Evolutionary conservation across 345 rosid genomes (phyloP), one percentile per base, ranked within the genome.

Genomic region (Citropsis articulata): DNA sequence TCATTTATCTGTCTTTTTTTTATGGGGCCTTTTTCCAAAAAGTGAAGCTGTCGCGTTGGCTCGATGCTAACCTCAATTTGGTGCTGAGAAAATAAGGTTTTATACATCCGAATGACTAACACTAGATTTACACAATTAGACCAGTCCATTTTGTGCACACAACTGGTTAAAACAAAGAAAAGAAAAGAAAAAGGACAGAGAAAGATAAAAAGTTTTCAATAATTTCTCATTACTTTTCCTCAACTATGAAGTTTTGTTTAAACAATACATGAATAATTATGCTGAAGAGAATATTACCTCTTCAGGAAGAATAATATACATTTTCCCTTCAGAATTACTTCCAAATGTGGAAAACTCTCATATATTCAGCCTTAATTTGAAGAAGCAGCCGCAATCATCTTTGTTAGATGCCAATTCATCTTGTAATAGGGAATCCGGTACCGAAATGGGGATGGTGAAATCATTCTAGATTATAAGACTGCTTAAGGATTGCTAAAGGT

Each of bases 311-410:
- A 35, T 59, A 56, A 24, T 28, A 66, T 76, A 9, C 14, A 25
- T 28, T 76, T 64, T 56, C 79, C 55, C 25, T n/a, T 67, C 33
- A 24, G 18, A 55, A 76, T 56, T 19, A 36, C 66, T 56, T 60
- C 67, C 35, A 9, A 61, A 40, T 61, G 25, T 22, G 50, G 42
- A 67, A 25, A 66, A 30, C 48, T 36, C 66, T 16, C 24, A 18
- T 14, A 53, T 56, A 21, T 30, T 75, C 70, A 33, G 60, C 63
- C 71, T 65, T 25, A 7, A 31, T 30, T 38, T 62, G 0, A 45
- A 75, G 55, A 21, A 63, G 50, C 63, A 30, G 61, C n/a, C 0
- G 14, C 78, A 63, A 48, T 75, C 68, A 74, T 30, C 35, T 22
- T 30, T 30, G 8, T 33, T 53, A 24, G 36, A 21, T 14, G 35